These are phyloP conservation scores for Sicyos baderoa DNA, from an alignment of 306 rosid species.

Conservation along the genomic window DNA sequence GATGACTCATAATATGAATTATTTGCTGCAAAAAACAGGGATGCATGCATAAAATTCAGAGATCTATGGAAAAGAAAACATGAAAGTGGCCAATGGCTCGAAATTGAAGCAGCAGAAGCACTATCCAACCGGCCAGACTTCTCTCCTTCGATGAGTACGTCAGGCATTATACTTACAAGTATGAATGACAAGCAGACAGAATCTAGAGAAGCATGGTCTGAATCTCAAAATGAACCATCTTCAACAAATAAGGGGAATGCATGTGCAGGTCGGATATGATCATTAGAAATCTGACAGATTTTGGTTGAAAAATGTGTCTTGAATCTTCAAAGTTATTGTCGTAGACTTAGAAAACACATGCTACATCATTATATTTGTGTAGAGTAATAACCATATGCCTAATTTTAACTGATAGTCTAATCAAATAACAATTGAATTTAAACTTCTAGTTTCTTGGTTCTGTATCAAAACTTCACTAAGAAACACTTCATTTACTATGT, in stretches of 20 bases:
- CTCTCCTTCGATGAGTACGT: slow-evolving; percentile 45
- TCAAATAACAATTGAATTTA: not conserved
- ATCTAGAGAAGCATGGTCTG: slow-evolving; percentile 21
- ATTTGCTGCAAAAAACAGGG: slow-evolving; percentile 42
- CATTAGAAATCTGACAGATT: not conserved
- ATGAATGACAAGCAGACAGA: slow-evolving; percentile 36
- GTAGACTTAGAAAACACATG: slow-evolving; percentile 8
- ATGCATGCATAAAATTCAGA: slow-evolving; percentile 65
- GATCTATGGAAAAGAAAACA: slow-evolving; percentile 94
- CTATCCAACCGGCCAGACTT: slow-evolving; percentile 53
- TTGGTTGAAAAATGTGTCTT: not conserved
- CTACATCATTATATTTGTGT: not conserved
- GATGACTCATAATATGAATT: slow-evolving; percentile 11
- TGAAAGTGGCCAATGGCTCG: slow-evolving; percentile 97
- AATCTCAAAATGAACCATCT: slow-evolving; percentile 33
- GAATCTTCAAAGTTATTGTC: not conserved
- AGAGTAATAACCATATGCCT: slow-evolving; percentile 2
- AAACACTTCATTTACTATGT: not conserved
- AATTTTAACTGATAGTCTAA: not conserved
- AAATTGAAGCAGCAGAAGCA: slow-evolving; percentile 78
- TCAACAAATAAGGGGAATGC: slow-evolving; percentile 46
- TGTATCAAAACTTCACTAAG: not conserved
- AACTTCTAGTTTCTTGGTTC: not conserved
- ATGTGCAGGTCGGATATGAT: slow-evolving; percentile 38
- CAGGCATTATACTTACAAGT: slow-evolving; percentile 60